These are phyloP conservation scores for Arthrobotrys musiformis DNA, from an alignment of 2,329 filamentous ascomycete species.

Conservation along the genomic window DNA sequence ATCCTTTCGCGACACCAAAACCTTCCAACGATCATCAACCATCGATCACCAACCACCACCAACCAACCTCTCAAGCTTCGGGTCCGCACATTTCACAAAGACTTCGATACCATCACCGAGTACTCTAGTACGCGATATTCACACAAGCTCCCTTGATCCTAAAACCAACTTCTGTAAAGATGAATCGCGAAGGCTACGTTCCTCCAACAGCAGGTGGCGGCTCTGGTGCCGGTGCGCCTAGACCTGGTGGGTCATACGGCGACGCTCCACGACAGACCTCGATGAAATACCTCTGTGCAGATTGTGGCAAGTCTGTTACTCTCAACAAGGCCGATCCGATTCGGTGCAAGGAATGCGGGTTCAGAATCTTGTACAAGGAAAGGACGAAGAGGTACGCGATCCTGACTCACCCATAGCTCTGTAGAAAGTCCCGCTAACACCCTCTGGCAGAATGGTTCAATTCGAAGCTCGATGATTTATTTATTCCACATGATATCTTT, in stretches of 20 bases:
- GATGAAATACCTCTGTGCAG: slow-evolving; percentile 80
- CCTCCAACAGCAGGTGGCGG: slow-evolving; percentile 42
- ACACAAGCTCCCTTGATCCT: background rate
- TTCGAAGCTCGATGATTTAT: slow-evolving; percentile 86
- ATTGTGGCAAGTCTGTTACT: slow-evolving; percentile 81
- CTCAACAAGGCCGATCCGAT: slow-evolving; percentile 83
- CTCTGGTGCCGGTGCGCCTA: slow-evolving; percentile 60
- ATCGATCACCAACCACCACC: background rate
- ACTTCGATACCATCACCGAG: background rate
- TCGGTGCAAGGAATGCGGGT: slow-evolving; percentile 90
- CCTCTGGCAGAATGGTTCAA: slow-evolving; percentile 85
- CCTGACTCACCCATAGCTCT: slow-evolving; percentile 11
- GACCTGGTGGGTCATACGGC: slow-evolving; percentile 40
- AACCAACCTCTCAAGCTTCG: background rate
- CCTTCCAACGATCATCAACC: background rate
- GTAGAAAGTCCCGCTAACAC: slow-evolving; percentile 57
- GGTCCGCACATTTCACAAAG: background rate
- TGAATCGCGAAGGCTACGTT: slow-evolving; percentile 54
- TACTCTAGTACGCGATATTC: background rate
- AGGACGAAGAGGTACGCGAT: slow-evolving; percentile 85
- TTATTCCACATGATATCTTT: background rate
- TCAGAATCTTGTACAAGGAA: slow-evolving; percentile 97
- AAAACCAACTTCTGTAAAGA: slow-evolving; percentile 7
- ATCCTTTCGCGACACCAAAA: slow-evolving; percentile 46
- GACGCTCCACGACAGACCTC: slow-evolving; percentile 67